Evolutionary conservation across 179 eudicot species (phyloP).

Genomic region (Patellifolia procumbens): DNA sequence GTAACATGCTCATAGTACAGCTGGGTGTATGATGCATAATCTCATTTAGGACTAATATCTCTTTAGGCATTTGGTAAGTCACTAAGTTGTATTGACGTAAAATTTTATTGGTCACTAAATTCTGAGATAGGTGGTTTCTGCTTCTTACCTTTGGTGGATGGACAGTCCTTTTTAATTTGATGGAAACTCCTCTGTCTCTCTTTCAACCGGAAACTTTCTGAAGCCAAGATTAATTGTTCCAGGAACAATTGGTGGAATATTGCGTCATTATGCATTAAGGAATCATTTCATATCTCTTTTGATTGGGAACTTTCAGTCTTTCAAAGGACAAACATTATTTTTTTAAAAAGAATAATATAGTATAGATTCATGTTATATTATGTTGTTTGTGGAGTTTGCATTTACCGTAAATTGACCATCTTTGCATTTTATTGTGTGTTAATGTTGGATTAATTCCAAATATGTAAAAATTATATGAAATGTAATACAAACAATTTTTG

Average conservation of each 20-base stretch:
- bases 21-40: too few species aligned
- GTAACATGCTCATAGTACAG: too few species aligned
- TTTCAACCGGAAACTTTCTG: not conserved
- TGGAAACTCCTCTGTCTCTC: constrained; percentile 17
- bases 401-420: not conserved
- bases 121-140: constrained; percentile 11
- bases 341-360: not conserved
- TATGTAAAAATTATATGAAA: too few species aligned
- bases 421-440: not conserved
- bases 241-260: not conserved
- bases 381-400: not conserved
- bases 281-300: not conserved
- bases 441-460: not conserved
- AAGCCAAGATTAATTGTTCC: not conserved
- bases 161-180: constrained; percentile 13
- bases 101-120: not conserved
- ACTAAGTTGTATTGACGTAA: not conserved
- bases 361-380: not conserved
- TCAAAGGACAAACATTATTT: constrained; percentile 16
- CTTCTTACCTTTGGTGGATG: constrained; percentile 16
- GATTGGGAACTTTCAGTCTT: constrained; percentile 10
- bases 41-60: not conserved
- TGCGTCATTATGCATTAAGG: constrained; percentile 17
- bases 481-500: too few species aligned
- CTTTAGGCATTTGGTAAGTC: not conserved